Base-by-base conservation (phyloP, 352 stramenopile species). In the Thraustotheca clavata region DNA sequence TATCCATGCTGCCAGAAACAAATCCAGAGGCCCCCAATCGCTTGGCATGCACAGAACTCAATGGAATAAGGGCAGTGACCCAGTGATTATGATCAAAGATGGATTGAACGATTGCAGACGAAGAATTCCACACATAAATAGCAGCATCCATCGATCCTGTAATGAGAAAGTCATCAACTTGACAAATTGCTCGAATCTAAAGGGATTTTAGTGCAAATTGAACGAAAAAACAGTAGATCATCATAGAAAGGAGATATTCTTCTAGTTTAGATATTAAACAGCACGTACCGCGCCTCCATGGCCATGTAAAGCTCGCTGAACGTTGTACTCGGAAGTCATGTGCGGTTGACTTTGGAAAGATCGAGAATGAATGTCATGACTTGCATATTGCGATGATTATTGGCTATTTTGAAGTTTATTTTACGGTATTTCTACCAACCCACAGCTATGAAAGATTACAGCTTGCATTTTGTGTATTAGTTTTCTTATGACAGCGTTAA, bases 11-110 rank as follows among this genome's bases (percentile, higher is more conserved):
- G 49, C 84, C 84, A 2, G 82, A 89, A 7, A 76, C 82, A 67
- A 91, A 91, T 32, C 77, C 82, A 5, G 73, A 79, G 9, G 67
- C 38, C n/a, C 76, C 22, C 7, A 72, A 49, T 18, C 39, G 39
- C 16, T 26, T 11, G 4, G 34, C 59, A 47, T 61, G 49, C 11
- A 5, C 26, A 2, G 65, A 8, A 61, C 62, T 0, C 26, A 91
- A 68, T 24, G 68, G 60, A 46, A 80, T 43, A 24, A 79, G 70
- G 41, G 80, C 76, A 20, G 84, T 94, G 27, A 94, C 75, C 84
- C 84, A 94, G 71, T 94, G 84, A 57, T 90, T 80, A 57, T 94
- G 84, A 49, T 79, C 83, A 59, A 80, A 91, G 38, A 89, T 73
- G 22, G 73, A 75, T 24, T 5, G 48, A 55, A 29, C 33, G 67